phyloP scores from a whole-genome alignment of 73 alveolate species.

The Breviolum minutum region DNA sequence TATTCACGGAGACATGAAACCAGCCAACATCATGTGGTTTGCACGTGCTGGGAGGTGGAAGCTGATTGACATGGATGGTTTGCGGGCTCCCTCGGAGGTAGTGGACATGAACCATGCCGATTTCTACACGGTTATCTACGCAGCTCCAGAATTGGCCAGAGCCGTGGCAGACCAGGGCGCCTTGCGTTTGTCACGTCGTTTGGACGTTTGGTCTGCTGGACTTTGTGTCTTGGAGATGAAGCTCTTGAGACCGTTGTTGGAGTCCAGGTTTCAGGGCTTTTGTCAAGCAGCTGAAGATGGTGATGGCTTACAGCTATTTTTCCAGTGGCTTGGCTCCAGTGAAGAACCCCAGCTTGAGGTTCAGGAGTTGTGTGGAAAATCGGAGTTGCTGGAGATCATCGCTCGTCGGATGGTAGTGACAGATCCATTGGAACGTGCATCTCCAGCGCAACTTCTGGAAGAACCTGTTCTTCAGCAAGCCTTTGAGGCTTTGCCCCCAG shows the following conservation, averaged over 20 bases:
- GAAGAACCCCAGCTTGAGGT: background rate
- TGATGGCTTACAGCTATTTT: slow-evolving; percentile 1
- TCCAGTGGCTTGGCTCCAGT: slow-evolving; percentile 54
- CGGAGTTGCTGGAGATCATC: slow-evolving; percentile 7
- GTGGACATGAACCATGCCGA: slow-evolving; percentile 73
- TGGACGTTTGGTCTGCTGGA: slow-evolving; percentile 80
- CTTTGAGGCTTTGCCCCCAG: slow-evolving; percentile 9
- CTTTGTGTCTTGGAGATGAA: slow-evolving; percentile 72
- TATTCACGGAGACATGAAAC: slow-evolving; percentile 80
- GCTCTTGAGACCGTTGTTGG: slow-evolving; percentile 24
- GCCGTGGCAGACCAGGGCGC: slow-evolving; percentile 72
- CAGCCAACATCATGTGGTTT: slow-evolving; percentile 81
- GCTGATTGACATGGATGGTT: slow-evolving; percentile 77
- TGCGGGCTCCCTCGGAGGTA: slow-evolving; percentile 62
- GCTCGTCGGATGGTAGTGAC: background rate
- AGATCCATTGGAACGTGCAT: slow-evolving; percentile 18
- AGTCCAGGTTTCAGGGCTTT: background rate
- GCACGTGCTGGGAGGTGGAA: slow-evolving; percentile 14
- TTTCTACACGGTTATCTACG: slow-evolving; percentile 54
- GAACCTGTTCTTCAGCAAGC: slow-evolving; percentile 2
- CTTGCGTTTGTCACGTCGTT: slow-evolving; percentile 29
- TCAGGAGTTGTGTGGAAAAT: background rate
- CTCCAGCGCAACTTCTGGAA: slow-evolving; percentile 68
- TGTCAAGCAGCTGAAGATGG: background rate
- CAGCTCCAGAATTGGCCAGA: slow-evolving; percentile 73